A percentile compares a stretch with the other conserved stretches of the same genome.
Evolutionary conservation across 2,329 filamentous ascomycete species (phyloP).

Genomic region (Gnomoniopsis smithogilvyi): DNA sequence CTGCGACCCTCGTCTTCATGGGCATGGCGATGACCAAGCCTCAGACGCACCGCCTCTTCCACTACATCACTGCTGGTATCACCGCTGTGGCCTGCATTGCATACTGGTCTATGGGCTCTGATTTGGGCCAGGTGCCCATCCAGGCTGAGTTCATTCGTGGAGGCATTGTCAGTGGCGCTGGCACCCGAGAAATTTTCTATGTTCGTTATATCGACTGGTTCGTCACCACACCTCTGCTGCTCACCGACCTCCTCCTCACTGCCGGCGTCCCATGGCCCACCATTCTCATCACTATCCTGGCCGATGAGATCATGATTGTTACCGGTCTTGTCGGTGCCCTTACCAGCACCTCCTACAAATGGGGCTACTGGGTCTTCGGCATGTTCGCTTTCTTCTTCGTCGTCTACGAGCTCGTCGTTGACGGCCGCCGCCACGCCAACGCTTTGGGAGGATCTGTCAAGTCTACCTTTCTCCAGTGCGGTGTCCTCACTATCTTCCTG

Average conservation of each 20-base stretch:
- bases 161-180: constrained; percentile 38
- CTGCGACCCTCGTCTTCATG: constrained; percentile 51
- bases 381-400: constrained; percentile 55
- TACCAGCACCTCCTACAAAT: constrained; percentile 61
- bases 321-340: constrained; percentile 64
- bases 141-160: constrained; percentile 54
- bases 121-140: constrained; percentile 61
- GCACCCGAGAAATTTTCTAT: constrained; percentile 63
- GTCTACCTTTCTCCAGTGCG: constrained; percentile 51
- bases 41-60: constrained; percentile 55
- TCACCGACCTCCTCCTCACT: constrained; percentile 61
- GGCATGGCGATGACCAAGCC: constrained; percentile 50
- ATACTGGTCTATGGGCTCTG: constrained; percentile 66
- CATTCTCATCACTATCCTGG: constrained; percentile 58
- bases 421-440: constrained; percentile 54
- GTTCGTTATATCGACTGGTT: constrained; percentile 64
- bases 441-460: constrained; percentile 51
- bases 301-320: constrained; percentile 66
- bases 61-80: constrained; percentile 60
- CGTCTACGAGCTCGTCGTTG: constrained; percentile 53
- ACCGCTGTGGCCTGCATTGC: constrained; percentile 58
- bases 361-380: constrained; percentile 62
- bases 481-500: constrained; percentile 55
- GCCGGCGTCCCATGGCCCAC: constrained; percentile 62
- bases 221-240: constrained; percentile 61